Base-by-base conservation (phyloP, 495 filamentous ascomycete genomes). In the Talaromyces ruber region DNA sequence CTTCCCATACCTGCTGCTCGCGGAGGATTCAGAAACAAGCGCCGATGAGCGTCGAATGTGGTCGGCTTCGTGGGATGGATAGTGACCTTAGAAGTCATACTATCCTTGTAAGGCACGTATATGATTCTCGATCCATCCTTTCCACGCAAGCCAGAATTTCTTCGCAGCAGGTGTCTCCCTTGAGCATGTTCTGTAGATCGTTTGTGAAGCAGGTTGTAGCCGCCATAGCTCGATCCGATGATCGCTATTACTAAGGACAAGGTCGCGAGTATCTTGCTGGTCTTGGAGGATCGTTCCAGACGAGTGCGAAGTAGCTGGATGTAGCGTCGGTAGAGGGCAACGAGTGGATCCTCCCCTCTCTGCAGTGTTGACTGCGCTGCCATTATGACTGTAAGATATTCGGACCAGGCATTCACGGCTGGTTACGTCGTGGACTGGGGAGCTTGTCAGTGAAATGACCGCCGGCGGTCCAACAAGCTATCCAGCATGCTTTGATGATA, bases 81-180 rank as follows among this genome's bases (percentile, higher is more conserved):
- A 58, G 87, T 87, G 37, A 99, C 93, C 72, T 95, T 95, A 32
- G 92, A 89, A 6, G 92, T 94, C 47, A 79, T 71, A 45, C 87
- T 84, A 64, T 87, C 81, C 67, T 86, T 89, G 73, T 98, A 96
- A 5, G 93, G 92, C 32, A 99, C 94, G 69, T 92, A 97, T 62
- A 99, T 93, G 9, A 89, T 92, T 56, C 95, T 82, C 11, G 91
- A 92, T 34, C 95, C 95, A 79, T 98, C 94, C 74, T 95, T 96
- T 60, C 92, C 90, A 64, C 88, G 82, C 59, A 98, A 79, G 61
- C 92, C 95, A 12, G 93, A 97, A 74, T 99, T 99, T 47, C 90
- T 86, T 53, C 95, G 87, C 43, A 97, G 73, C 51, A 99, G 78
- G 51, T 86, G 85, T 61, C 83, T 81, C 7, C 91, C 92, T 62